Conservation (phyloP, 371 early-diverging fungal species). For the Quaeritorhiza haematococci region DNA sequence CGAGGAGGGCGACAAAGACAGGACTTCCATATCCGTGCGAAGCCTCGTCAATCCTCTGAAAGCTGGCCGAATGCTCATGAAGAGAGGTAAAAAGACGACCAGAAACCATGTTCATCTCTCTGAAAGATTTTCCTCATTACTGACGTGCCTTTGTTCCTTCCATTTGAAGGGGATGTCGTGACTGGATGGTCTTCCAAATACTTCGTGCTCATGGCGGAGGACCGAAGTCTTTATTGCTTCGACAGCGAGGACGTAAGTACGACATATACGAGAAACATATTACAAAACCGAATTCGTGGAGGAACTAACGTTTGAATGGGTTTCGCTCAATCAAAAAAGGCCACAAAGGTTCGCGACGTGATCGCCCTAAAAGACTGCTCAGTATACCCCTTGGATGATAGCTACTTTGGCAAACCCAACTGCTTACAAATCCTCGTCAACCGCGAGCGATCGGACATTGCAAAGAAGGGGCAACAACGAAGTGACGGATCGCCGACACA, state of each 20-base stretch:
- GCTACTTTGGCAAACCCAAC: slow-evolving; percentile 18
- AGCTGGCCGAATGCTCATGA: slow-evolving; percentile 20
- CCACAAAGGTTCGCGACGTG: too few relatives aligned
- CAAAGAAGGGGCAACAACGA: background rate
- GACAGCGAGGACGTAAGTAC: slow-evolving; percentile 14
- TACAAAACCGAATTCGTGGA: too few relatives aligned
- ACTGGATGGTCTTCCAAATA: slow-evolving; percentile 26
- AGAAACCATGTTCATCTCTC: too few relatives aligned
- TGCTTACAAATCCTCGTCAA: slow-evolving; percentile 25
- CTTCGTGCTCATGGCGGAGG: slow-evolving; percentile 23
- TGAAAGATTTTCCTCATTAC: too few relatives aligned
- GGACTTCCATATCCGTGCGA: background rate
- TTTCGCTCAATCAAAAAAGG: too few relatives aligned
- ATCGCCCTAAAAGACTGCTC: slow-evolving; percentile 19
- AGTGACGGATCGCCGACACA: background rate
- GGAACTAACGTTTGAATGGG: too few relatives aligned
- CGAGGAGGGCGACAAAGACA: slow-evolving; percentile 6
- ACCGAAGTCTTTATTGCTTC: slow-evolving; percentile 20
- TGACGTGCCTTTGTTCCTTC: background rate
- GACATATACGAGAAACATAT: background rate
- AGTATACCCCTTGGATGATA: slow-evolving; percentile 23
- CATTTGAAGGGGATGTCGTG: slow-evolving; percentile 10
- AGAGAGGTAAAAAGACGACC: too few relatives aligned
- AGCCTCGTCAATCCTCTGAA: slow-evolving; percentile 13
- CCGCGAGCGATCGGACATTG: background rate